Evolutionary conservation across 2,329 filamentous ascomycete genomes (phyloP).

Genomic region (Botrytis galanthina): DNA sequence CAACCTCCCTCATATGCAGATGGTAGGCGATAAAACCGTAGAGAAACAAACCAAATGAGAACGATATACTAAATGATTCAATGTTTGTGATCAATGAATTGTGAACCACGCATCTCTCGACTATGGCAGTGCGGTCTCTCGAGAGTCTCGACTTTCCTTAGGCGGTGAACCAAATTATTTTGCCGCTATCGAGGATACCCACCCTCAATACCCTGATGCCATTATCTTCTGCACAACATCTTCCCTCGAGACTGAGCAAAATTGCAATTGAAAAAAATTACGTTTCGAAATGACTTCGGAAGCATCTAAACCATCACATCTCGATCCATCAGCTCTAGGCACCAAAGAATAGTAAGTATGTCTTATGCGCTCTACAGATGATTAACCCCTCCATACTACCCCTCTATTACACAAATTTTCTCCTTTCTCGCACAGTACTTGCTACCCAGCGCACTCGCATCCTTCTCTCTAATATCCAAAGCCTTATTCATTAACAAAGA

Average conservation of each 20-base stretch:
- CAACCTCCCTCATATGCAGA: conserved; percentile 11
- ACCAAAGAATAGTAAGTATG: conserved; percentile 79
- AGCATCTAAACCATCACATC: conserved; percentile 54
- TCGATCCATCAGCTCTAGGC: conserved; percentile 74
- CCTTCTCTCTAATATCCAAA: neutral
- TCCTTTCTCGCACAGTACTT: neutral
- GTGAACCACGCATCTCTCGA: neutral
- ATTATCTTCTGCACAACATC: neutral
- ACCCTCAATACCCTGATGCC: neutral
- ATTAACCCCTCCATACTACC: conserved; percentile 27
- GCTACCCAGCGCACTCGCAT: too few relatives aligned
- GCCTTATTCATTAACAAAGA: neutral
- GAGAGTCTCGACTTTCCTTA: too few relatives aligned
- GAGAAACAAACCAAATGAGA: conserved; percentile 1
- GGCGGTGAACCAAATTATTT: conserved; percentile 11
- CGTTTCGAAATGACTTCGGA: conserved; percentile 26
- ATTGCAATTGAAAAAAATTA: neutral
- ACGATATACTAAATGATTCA: neutral
- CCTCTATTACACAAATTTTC: neutral
- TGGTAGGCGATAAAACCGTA: conserved; percentile 10
- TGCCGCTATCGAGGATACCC: conserved; percentile 1
- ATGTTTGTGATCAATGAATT: neutral
- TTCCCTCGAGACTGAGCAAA: neutral
- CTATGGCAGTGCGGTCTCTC: neutral
- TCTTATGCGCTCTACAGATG: neutral